These are phyloP conservation scores for Rhypophila decipiens DNA, from an alignment of 495 filamentous ascomycete genomes.

Conservation along the genomic window DNA sequence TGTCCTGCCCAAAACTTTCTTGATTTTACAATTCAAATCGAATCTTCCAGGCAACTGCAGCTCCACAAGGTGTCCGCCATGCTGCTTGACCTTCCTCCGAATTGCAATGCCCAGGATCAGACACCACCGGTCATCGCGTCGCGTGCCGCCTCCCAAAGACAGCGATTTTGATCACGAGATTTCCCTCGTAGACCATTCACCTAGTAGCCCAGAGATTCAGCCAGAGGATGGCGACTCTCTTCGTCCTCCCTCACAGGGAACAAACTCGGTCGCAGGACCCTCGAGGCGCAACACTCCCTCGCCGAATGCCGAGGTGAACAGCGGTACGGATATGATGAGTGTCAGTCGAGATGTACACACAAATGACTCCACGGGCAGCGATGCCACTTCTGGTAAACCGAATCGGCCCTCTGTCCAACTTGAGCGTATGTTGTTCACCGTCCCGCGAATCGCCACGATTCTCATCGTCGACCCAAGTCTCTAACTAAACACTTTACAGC, in stretches of 20 bases:
- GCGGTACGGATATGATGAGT: too few relatives aligned
- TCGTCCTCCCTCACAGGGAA: conserved; percentile 5
- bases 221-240: conserved; percentile 9
- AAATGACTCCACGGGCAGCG: not conserved
- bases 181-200: conserved; percentile 44
- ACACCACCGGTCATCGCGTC: conserved; percentile 40
- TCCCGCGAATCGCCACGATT: too few relatives aligned
- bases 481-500: not conserved
- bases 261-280: conserved; percentile 5
- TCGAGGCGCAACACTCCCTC: not conserved
- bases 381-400: not conserved
- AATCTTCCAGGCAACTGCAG: not conserved
- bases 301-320: not conserved
- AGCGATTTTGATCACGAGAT: conserved; percentile 59
- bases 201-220: conserved; percentile 1
- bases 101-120: conserved; percentile 38
- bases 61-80: conserved; percentile 4
- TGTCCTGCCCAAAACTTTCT: not conserved
- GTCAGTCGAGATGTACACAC: not conserved
- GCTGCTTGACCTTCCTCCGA: not conserved
- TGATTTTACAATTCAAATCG: not conserved
- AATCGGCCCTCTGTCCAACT: conserved; percentile 11
- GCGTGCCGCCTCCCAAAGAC: conserved; percentile 41
- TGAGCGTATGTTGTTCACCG: conserved; percentile 12
- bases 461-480: too few relatives aligned